Base-by-base conservation (phyloP, 2,329 filamentous ascomycete species). In the Coniochaeta pulveracea region DNA sequence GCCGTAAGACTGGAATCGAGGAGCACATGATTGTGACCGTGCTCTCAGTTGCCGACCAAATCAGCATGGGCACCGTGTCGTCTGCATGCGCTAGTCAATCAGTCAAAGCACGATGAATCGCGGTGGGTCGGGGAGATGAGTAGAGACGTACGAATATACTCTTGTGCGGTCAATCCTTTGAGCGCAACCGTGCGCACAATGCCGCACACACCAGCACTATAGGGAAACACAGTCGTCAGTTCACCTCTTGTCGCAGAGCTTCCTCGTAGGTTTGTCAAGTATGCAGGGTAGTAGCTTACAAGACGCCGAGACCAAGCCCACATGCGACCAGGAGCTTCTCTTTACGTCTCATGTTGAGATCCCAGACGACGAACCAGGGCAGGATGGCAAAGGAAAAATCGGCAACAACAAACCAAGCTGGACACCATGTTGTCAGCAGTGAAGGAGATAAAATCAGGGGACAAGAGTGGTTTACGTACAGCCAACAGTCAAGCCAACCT, bases 311-410 rank as follows among this genome's bases (percentile, higher is more conserved):
- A 26, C 58, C 61, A 2, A 62, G 44, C 37, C 56, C 57, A 8
- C 42, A 40, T 0, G 55, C 48, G 10, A 61, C 57, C 4, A 54
- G 47, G 25, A 59, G 47, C 40, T 59, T 62, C 33, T 63, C 58
- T 12, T 52, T 51, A 11, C 39, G 49, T 18, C 54, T 55, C 55
- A 63, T 62, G 33, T 60, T 56, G 10, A 61, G 40, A 1, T 50
- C 44, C 54, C 58, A 60, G 12, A 62, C 47, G 4, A 61, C 43
- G 6, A 57, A 47, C 56, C 59, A 62, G 0, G 59, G 59, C 2
- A 60, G 49, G 0, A 47, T 29, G 14, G 53, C 53, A 1, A 51
- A 55, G 24, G 45, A 50, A 26, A 57, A 54, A 34, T 58, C 55
- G 18, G 48, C 45, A 6, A 56, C 39, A 1, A 57, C 27, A 4